phyloP scores from a whole-genome alignment of 768 basidiomycete species.

The Hygrocybe punicea region DNA sequence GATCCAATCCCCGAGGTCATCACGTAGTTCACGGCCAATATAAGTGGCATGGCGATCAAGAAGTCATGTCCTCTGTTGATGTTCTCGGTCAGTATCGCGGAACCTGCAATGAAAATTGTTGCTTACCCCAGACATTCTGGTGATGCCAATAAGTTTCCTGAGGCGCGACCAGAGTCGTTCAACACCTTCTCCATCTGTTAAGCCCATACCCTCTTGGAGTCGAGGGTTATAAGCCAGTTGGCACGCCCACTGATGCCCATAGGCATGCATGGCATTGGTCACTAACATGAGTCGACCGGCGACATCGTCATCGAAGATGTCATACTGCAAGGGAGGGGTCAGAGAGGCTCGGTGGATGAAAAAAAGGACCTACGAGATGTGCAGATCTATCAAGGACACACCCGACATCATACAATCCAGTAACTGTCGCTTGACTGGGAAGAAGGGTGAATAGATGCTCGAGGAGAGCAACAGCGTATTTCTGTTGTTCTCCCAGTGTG shows the following conservation, averaged over 20 bases:
- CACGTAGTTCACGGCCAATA: constrained; percentile 23
- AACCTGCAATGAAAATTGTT: neutral
- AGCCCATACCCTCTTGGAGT: no score
- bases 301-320: no score
- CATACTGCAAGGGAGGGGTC: no score
- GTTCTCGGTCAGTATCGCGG: neutral
- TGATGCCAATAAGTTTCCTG: constrained; percentile 17
- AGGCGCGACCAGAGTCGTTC: constrained; percentile 35
- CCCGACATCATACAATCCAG: no score
- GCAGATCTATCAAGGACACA: no score
- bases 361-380: no score
- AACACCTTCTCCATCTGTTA: constrained; percentile 36
- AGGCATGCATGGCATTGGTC: no score
- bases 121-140: constrained; percentile 18
- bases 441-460: constrained; percentile 27
- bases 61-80: constrained; percentile 24
- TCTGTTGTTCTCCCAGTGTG: constrained; percentile 37
- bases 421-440: constrained; percentile 26
- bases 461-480: constrained; percentile 36
- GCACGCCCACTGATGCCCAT: no score
- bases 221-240: no score
- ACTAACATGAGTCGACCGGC: no score
- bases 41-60: constrained; percentile 31
- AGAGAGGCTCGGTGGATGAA: no score
- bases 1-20: constrained; percentile 36